phyloP scores from a whole-genome alignment of 1,284 basidiomycete genomes.

The Trichosporon sp. region DNA sequence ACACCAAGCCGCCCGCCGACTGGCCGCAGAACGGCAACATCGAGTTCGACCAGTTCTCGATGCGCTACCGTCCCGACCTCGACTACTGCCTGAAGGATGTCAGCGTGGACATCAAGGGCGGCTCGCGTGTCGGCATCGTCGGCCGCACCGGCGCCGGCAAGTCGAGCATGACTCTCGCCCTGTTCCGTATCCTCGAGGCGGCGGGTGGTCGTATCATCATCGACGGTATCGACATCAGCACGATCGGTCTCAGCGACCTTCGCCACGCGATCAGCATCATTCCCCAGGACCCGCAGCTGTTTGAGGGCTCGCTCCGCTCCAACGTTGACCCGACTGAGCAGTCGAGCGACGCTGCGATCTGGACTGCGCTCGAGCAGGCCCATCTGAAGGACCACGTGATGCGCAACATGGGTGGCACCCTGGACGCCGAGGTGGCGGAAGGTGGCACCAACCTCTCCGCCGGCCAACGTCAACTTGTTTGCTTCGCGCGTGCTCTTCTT shows the following conservation, averaged over 20 bases:
- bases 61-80: conserved; percentile 78
- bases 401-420: conserved; percentile 67
- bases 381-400: conserved; percentile 64
- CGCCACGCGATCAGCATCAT: conserved; percentile 76
- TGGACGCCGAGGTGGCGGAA: conserved; percentile 77
- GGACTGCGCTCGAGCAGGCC: conserved; percentile 76
- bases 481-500: conserved; percentile 76
- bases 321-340: conserved; percentile 56
- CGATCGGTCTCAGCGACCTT: conserved; percentile 77
- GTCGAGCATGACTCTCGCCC: conserved; percentile 67
- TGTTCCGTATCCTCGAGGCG: conserved; percentile 73
- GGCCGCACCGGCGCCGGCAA: conserved; percentile 91
- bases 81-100: conserved; percentile 77
- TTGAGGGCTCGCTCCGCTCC: conserved; percentile 73
- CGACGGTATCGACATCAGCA: conserved; percentile 80
- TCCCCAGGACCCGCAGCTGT: conserved; percentile 79
- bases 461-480: conserved; percentile 82
- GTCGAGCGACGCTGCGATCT: conserved; percentile 75
- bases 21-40: conserved; percentile 81
- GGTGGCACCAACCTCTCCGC: conserved; percentile 76
- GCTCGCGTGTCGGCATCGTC: conserved; percentile 80
- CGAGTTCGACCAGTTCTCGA: conserved; percentile 75
- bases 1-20: conserved; percentile 62
- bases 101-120: conserved; percentile 65
- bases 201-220: conserved; percentile 75